phyloP scores from a whole-genome alignment of 768 basidiomycete species.

The Kwoniella pini region DNA sequence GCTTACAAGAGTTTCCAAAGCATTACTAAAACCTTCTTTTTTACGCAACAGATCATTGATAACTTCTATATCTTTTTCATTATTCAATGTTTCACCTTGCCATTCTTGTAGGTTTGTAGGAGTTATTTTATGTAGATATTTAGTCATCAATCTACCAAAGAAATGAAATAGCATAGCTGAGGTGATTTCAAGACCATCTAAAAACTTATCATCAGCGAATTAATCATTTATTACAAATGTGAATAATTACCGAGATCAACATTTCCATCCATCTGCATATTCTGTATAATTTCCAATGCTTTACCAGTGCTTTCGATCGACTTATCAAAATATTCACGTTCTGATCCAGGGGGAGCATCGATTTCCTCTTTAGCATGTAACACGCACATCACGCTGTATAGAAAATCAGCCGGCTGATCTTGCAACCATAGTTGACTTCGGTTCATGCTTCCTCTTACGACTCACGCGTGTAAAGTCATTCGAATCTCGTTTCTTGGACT shows the following conservation, averaged over 20 bases:
- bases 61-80: not conserved
- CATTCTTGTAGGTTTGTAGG: not conserved
- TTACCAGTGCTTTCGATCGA: conserved; percentile 12
- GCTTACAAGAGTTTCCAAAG: conserved; percentile 8
- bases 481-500: conserved; percentile 21
- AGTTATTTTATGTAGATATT: not conserved
- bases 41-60: not conserved
- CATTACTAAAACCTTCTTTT: conserved; percentile 1
- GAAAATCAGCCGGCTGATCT: too few species aligned
- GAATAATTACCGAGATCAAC: conserved; percentile 15
- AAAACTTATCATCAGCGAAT: not conserved
- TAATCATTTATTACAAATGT: too few species aligned
- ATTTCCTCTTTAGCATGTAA: conserved; percentile 29
- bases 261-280: conserved; percentile 19
- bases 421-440: too few species aligned
- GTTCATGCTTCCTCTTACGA: too few species aligned
- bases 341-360: conserved; percentile 9
- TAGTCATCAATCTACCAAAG: conserved; percentile 2
- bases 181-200: not conserved
- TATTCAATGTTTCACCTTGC: not conserved
- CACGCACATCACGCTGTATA: conserved; percentile 13
- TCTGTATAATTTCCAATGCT: conserved; percentile 22
- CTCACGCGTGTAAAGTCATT: conserved; percentile 23
- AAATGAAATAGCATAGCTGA: not conserved
- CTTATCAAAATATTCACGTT: conserved; percentile 8